These are phyloP conservation scores for Linderniella brevidens DNA, from an alignment of 257 asterid genomes.

Conservation along the genomic window DNA sequence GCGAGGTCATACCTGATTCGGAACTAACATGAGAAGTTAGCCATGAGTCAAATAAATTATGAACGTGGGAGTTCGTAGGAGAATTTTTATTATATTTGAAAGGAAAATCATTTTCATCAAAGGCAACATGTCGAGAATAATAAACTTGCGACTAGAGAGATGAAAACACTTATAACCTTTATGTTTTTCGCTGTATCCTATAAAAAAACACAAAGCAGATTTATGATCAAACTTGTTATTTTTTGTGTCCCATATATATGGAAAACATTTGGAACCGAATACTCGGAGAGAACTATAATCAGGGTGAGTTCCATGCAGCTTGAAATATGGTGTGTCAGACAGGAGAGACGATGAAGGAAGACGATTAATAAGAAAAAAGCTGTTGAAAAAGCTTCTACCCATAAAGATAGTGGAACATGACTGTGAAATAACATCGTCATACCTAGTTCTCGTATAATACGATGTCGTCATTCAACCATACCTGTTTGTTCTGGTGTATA, in stretches of 20 bases:
- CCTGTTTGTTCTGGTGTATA: slow-evolving; percentile 8
- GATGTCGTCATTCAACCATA: slow-evolving; percentile 6
- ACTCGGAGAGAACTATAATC: neutral
- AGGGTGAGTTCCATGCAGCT: neutral
- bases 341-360: neutral
- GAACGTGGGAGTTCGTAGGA: neutral
- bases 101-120: neutral
- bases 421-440: slow-evolving; percentile 10
- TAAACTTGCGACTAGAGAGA: neutral
- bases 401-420: neutral
- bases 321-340: neutral
- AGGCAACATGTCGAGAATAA: neutral
- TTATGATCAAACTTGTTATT: slow-evolving; percentile 2
- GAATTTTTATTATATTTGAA: neutral
- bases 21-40: neutral
- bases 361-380: neutral
- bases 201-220: neutral
- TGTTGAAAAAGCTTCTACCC: neutral
- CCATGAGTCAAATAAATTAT: slow-evolving; percentile 4
- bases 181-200: slow-evolving; percentile 4
- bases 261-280: slow-evolving; percentile 6
- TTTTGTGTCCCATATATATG: slow-evolving; percentile 4
- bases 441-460: slow-evolving; percentile 4
- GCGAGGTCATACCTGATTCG: neutral
- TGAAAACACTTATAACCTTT: slow-evolving; percentile 6